A percentile compares a stretch with the other conserved stretches of the same genome.
These are phyloP conservation scores for Achaetomium macrosporum DNA, from an alignment of 2,329 filamentous ascomycete genomes.

Conservation along the genomic window DNA sequence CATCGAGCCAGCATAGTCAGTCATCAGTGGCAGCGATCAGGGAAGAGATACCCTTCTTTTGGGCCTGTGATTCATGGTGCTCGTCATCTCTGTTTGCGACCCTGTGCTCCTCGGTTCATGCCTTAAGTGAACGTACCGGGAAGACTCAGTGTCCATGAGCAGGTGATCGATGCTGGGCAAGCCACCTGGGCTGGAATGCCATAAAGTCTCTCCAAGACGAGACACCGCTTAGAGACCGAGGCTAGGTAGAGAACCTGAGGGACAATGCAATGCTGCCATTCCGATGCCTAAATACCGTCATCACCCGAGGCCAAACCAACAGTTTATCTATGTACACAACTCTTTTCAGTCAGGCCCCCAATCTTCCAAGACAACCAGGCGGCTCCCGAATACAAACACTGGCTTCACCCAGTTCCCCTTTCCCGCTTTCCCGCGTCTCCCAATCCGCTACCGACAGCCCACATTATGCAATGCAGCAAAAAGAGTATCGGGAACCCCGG, in stretches of 20 bases:
- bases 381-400: not conserved
- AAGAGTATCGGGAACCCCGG: not conserved
- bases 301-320: constrained; percentile 12
- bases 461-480: constrained; percentile 15
- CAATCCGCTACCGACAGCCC: constrained; percentile 4
- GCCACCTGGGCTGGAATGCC: too few species aligned
- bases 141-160: too few species aligned
- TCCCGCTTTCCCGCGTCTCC: not conserved
- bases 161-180: too few species aligned
- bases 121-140: too few species aligned
- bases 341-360: not conserved
- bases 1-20: too few species aligned
- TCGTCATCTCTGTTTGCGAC: too few species aligned
- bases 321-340: constrained; percentile 19
- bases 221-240: not conserved
- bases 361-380: not conserved
- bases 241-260: not conserved
- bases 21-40: too few species aligned
- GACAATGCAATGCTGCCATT: constrained; percentile 21
- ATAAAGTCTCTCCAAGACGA: not conserved
- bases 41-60: too few species aligned
- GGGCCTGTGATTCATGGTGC: too few species aligned
- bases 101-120: too few species aligned
- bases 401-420: constrained; percentile 4
- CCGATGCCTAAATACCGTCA: constrained; percentile 17